These are phyloP conservation scores for Hemileccinum rubropunctum DNA, from an alignment of 768 basidiomycete genomes.

Conservation along the genomic window DNA sequence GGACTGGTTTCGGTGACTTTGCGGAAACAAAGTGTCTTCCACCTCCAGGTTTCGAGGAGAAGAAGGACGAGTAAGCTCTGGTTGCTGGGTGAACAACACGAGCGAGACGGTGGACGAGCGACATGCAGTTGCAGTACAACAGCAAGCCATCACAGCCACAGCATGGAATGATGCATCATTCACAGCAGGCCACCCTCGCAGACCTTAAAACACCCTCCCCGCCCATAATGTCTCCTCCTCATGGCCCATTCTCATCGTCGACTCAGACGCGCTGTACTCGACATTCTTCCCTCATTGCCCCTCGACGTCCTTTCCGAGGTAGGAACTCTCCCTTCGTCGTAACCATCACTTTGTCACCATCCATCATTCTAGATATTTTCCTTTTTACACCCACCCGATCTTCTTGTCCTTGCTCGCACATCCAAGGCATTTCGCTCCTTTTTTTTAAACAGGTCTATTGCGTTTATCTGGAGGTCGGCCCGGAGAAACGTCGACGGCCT, in stretches of 20 bases:
- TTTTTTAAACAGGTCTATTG: conserved; percentile 33
- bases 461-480: conserved; percentile 34
- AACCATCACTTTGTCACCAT: not conserved
- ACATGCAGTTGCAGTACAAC: conserved; percentile 37
- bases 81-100: conserved; percentile 45
- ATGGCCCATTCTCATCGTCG: conserved; percentile 9
- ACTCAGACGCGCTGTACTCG: conserved; percentile 17
- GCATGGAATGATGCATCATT: not conserved
- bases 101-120: conserved; percentile 49
- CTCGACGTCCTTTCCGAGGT: conserved; percentile 31
- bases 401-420: conserved; percentile 44
- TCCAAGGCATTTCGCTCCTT: conserved; percentile 39
- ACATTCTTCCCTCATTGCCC: conserved; percentile 35
- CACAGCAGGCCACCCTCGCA: not conserved
- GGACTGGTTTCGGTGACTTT: conserved; percentile 55
- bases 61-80: conserved; percentile 74
- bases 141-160: conserved; percentile 2
- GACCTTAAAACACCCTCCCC: too few relatives aligned
- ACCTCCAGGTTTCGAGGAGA: conserved; percentile 76
- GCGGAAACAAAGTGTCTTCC: conserved; percentile 71
- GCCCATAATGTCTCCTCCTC: not conserved
- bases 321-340: not conserved
- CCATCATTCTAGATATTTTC: conserved; percentile 42
- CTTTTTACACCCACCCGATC: conserved; percentile 43
- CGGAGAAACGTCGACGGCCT: conserved; percentile 37